Percentiles rank a stretch among this genome's conserved stretches.
phyloP scores from a whole-genome alignment of 352 stramenopile species.

The Globisporangium emineosum region DNA sequence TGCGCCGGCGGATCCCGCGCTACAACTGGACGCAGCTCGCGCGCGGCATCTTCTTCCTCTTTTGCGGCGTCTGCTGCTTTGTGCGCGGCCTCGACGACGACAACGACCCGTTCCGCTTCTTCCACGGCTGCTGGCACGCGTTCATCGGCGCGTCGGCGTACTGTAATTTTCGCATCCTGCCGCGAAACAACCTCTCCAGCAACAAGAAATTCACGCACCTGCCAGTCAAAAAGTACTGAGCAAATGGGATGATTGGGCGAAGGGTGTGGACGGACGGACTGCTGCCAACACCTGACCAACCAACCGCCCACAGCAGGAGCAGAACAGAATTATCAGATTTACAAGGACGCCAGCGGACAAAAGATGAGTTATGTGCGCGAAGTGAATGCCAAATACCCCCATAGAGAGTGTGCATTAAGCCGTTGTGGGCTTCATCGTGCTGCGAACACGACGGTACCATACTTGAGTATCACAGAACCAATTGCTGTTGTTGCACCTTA shows the following conservation, averaged over 20 bases:
- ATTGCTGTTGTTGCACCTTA: too few species aligned
- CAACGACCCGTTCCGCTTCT: conserved; percentile 75
- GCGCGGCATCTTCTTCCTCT: conserved; percentile 45
- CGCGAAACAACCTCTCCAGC: conserved; percentile 12
- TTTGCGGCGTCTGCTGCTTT: conserved; percentile 54
- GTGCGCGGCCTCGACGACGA: conserved; percentile 63
- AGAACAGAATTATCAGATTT: background rate
- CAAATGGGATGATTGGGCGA: too few species aligned
- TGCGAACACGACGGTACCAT: too few species aligned
- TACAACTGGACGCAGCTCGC: conserved; percentile 57
- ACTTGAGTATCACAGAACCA: too few species aligned
- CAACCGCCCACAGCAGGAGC: background rate
- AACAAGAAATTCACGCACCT: conserved; percentile 21
- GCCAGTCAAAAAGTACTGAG: conserved; percentile 33
- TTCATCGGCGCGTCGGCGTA: conserved; percentile 70
- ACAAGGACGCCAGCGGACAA: background rate
- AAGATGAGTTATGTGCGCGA: background rate
- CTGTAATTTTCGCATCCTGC: conserved; percentile 69
- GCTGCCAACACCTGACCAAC: background rate
- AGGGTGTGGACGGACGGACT: too few species aligned
- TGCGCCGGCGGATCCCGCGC: conserved; percentile 34
- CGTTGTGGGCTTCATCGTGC: too few species aligned
- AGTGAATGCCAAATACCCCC: background rate
- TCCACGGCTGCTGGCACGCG: conserved; percentile 79
- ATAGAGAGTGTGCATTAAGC: background rate